Conservation (phyloP, 495 filamentous ascomycete species). For the Neurospora sublineolata region DNA sequence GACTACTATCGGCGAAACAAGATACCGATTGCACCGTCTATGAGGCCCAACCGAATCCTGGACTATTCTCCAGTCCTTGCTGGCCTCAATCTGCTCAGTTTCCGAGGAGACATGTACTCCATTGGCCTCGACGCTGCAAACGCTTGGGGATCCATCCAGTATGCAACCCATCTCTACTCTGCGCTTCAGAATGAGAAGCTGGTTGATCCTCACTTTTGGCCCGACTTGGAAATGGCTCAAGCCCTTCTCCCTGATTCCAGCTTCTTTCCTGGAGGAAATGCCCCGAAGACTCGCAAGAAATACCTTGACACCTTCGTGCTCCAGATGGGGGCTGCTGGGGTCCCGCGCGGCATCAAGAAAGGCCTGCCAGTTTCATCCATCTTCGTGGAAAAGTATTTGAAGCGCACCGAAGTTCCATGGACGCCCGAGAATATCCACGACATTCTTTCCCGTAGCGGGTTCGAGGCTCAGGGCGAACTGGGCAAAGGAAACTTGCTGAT, state of each 20-base stretch:
- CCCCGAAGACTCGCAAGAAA: conserved; percentile 14
- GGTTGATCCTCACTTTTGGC: conserved; percentile 12
- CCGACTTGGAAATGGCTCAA: conserved; percentile 25
- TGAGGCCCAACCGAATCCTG: conserved; percentile 18
- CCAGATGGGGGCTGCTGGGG: conserved; percentile 23
- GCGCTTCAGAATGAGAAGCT: conserved; percentile 20
- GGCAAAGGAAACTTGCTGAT: neutral
- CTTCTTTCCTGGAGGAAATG: conserved; percentile 21
- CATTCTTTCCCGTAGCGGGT: conserved; percentile 17
- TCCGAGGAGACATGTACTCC: conserved; percentile 15
- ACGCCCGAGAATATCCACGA: conserved; percentile 16
- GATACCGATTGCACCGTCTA: neutral
- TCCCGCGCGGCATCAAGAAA: conserved; percentile 16
- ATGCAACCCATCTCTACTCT: conserved; percentile 27
- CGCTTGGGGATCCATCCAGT: conserved; percentile 27
- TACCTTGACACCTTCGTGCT: conserved; percentile 27
- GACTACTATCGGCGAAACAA: neutral
- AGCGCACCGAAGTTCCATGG: conserved; percentile 14
- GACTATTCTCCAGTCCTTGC: conserved; percentile 19
- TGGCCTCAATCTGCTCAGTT: conserved; percentile 23
- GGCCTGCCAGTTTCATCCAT: conserved; percentile 18
- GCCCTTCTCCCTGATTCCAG: conserved; percentile 11
- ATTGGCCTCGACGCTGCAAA: conserved; percentile 19
- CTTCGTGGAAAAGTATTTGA: conserved; percentile 20
- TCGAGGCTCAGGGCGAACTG: neutral